Conservation (phyloP, 352 stramenopile species). For the Globisporangium recalcitrans region DNA sequence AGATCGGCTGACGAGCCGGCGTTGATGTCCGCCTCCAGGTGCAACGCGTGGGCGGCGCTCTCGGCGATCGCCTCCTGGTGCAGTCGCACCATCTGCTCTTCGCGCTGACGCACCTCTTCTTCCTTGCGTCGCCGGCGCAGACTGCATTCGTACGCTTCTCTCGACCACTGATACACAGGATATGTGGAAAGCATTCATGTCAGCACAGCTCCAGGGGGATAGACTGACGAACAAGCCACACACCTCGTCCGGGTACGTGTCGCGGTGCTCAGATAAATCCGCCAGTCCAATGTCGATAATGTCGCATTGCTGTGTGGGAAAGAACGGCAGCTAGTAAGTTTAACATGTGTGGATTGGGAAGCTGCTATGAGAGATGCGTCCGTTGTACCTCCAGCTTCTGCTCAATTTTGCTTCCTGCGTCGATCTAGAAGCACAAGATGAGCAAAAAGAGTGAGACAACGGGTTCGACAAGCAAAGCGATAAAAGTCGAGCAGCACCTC, state of each 20-base stretch:
- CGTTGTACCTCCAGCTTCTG: slow-evolving; percentile 57
- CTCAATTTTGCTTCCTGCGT: slow-evolving; percentile 57
- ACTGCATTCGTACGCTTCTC: slow-evolving; percentile 40
- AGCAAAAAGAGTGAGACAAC: neutral
- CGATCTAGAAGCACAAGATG: slow-evolving; percentile 28
- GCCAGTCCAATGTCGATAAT: slow-evolving; percentile 75
- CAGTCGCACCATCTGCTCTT: slow-evolving; percentile 61
- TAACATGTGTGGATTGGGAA: too few species aligned
- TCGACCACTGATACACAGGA: slow-evolving; percentile 44
- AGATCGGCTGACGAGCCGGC: slow-evolving; percentile 38
- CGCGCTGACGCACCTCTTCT: slow-evolving; percentile 55
- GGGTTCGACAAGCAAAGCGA: neutral
- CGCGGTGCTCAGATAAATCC: slow-evolving; percentile 62
- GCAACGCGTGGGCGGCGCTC: slow-evolving; percentile 64
- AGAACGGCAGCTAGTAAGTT: too few species aligned
- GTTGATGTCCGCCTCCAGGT: slow-evolving; percentile 66
- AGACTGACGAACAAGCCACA: neutral
- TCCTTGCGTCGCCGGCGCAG: slow-evolving; percentile 55
- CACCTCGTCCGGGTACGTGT: slow-evolving; percentile 68
- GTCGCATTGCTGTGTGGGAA: slow-evolving; percentile 87
- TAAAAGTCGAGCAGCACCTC: slow-evolving; percentile 31
- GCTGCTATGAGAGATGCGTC: too few species aligned
- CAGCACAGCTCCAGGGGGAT: neutral
- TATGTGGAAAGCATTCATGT: neutral
- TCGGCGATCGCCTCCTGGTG: slow-evolving; percentile 70